Conservation (phyloP, 768 basidiomycete species). For the Ramaria sp. region DNA sequence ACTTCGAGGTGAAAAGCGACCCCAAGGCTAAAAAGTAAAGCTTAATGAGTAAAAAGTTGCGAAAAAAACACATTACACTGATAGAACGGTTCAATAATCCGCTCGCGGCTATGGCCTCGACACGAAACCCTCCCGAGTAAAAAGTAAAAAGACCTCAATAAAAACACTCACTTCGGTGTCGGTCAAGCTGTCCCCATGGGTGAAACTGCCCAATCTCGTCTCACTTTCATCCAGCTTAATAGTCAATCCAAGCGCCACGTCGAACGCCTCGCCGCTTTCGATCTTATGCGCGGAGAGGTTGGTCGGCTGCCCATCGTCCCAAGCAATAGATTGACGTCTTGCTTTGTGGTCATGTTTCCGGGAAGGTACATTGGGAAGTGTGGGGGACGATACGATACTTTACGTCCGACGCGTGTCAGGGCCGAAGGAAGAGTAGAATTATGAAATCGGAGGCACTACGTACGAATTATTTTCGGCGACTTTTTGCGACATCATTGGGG, state of each 20-base stretch:
- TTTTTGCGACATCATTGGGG: background rate
- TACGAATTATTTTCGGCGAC: background rate
- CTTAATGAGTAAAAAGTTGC: background rate
- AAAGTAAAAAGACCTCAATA: background rate
- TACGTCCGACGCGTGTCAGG: background rate
- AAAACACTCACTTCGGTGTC: background rate
- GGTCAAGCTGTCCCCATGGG: background rate
- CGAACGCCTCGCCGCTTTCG: background rate
- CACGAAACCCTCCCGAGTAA: too few relatives aligned
- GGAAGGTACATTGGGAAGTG: background rate
- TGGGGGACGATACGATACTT: background rate
- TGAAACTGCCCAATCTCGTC: background rate
- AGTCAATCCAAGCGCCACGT: background rate
- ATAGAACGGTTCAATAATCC: background rate
- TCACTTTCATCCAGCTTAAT: background rate
- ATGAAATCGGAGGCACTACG: background rate
- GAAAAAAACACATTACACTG: background rate
- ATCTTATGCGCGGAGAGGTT: background rate
- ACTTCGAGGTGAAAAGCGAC: background rate
- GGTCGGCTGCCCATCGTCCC: background rate
- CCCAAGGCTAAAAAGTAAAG: background rate
- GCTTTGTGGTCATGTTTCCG: background rate
- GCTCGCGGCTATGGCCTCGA: background rate
- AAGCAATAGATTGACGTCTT: background rate
- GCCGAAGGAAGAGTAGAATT: background rate